Percentiles rank a stretch among this genome's conserved stretches.
These are phyloP conservation scores for Globisporangium paroecandrum DNA, from an alignment of 352 stramenopile genomes.

Conservation along the genomic window DNA sequence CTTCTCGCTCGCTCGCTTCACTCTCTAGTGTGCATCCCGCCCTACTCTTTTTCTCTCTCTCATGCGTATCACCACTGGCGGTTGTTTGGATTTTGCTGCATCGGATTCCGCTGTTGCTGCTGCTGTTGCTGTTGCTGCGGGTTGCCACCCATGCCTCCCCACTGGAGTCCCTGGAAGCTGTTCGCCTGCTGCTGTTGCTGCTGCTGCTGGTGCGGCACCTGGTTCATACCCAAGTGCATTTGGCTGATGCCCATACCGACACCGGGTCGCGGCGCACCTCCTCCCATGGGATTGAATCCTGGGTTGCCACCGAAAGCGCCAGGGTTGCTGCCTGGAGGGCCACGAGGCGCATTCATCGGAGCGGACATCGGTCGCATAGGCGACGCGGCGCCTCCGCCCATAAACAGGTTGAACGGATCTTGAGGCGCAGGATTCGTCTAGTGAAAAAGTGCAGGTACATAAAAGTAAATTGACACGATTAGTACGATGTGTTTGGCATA, in stretches of 20 bases:
- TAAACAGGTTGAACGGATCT: slow-evolving; percentile 80
- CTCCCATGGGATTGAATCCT: slow-evolving; percentile 43
- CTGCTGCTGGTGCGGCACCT: slow-evolving; percentile 38
- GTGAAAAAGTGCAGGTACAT: neutral
- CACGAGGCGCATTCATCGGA: slow-evolving; percentile 32
- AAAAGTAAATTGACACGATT: neutral
- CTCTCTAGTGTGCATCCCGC: neutral
- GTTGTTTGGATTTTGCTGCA: slow-evolving; percentile 40
- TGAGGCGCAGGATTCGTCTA: slow-evolving; percentile 23
- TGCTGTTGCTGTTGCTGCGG: slow-evolving; percentile 45
- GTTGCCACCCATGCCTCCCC: slow-evolving; percentile 66
- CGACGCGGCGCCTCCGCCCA: slow-evolving; percentile 17
- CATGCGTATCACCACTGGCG: slow-evolving; percentile 32
- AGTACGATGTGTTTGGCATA: neutral
- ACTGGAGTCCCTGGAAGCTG: slow-evolving; percentile 83
- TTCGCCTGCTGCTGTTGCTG: slow-evolving; percentile 46
- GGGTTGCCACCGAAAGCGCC: slow-evolving; percentile 24
- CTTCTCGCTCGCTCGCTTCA: neutral
- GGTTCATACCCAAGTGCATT: slow-evolving; percentile 76
- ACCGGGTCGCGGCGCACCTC: slow-evolving; percentile 31
- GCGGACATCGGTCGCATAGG: slow-evolving; percentile 30
- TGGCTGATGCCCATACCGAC: slow-evolving; percentile 80
- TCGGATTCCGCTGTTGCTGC: slow-evolving; percentile 53
- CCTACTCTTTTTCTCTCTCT: neutral
- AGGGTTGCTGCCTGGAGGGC: slow-evolving; percentile 18